phyloP scores from a whole-genome alignment of 2,329 filamentous ascomycete species.

The Diaporthe citriasiana region DNA sequence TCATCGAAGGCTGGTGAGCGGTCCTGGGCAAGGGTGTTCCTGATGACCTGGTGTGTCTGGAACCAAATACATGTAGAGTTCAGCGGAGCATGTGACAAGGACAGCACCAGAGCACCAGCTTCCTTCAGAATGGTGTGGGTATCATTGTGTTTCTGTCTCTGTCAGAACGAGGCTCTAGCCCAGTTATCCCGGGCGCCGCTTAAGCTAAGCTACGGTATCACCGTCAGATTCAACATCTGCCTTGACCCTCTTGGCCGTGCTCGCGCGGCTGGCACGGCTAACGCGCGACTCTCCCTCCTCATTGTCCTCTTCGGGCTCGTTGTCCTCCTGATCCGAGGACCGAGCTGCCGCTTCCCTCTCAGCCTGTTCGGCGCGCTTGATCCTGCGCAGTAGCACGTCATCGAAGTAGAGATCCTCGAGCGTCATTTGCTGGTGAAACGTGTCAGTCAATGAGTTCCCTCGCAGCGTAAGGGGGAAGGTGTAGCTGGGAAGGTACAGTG shows the following conservation, averaged over 20 bases:
- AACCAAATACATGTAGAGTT: too few species aligned
- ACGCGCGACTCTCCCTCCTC: not conserved
- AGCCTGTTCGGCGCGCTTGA: conserved; percentile 66
- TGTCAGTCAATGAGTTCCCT: conserved; percentile 14
- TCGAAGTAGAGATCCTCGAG: conserved; percentile 69
- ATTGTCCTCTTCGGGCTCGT: conserved; percentile 47
- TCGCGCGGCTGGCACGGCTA: conserved; percentile 5
- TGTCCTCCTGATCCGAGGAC: conserved; percentile 53
- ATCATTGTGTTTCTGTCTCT: not conserved
- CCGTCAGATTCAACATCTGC: conserved; percentile 45
- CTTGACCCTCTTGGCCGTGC: conserved; percentile 34
- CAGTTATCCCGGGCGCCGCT: too few species aligned
- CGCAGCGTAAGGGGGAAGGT: too few species aligned
- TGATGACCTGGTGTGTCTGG: not conserved
- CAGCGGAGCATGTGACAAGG: too few species aligned
- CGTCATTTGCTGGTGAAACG: conserved; percentile 52
- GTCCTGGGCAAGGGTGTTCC: too few species aligned
- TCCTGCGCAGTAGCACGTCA: conserved; percentile 68
- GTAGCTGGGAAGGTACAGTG: not conserved
- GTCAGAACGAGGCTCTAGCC: not conserved
- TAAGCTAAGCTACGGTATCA: not conserved
- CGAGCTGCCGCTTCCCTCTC: conserved; percentile 60
- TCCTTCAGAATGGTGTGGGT: not conserved
- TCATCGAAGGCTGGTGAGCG: not conserved
- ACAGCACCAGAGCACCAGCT: not conserved